Percentiles rank a stretch among this genome's conserved stretches.
These are phyloP conservation scores for Phoma sp. DNA, from an alignment of 2,329 filamentous ascomycete genomes.

Conservation along the genomic window DNA sequence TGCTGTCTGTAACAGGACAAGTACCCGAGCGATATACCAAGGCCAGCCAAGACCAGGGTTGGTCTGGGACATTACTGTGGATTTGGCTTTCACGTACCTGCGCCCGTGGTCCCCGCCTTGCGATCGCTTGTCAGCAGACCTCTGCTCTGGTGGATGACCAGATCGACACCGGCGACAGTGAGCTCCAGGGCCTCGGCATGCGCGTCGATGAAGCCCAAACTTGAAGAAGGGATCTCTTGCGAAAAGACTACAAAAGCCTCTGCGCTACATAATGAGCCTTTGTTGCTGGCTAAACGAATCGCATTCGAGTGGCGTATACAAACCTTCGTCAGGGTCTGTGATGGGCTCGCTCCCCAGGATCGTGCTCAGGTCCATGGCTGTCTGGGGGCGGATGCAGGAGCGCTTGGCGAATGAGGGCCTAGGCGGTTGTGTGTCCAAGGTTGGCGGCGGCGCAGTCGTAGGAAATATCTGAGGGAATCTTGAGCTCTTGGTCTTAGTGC, in stretches of 20 bases:
- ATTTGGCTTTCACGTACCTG: conserved; percentile 54
- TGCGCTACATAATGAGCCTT: conserved; percentile 48
- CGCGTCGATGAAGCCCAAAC: conserved; percentile 80
- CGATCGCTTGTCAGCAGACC: conserved; percentile 79
- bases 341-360: conserved; percentile 57
- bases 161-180: conserved; percentile 71
- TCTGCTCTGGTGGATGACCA: conserved; percentile 83
- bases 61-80: conserved; percentile 23
- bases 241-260: conserved; percentile 91
- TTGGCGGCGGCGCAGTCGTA: conserved; percentile 5
- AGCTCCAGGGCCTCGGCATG: conserved; percentile 70
- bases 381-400: conserved; percentile 1
- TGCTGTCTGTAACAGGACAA: conserved; percentile 11
- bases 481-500: conserved; percentile 13
- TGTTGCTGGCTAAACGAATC: conserved; percentile 1
- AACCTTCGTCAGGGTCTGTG: conserved; percentile 66
- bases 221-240: conserved; percentile 69
- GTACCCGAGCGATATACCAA: conserved; percentile 17
- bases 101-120: conserved; percentile 74
- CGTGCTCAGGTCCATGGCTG: conserved; percentile 29
- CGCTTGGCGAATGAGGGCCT: conserved; percentile 10
- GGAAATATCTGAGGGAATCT: conserved; percentile 2
- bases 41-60: conserved; percentile 30
- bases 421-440: conserved; percentile 2
- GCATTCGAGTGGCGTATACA: conserved; percentile 8